Evolutionary conservation across 495 filamentous ascomycete species (phyloP).

Genomic region (Talaromyces ruber): DNA sequence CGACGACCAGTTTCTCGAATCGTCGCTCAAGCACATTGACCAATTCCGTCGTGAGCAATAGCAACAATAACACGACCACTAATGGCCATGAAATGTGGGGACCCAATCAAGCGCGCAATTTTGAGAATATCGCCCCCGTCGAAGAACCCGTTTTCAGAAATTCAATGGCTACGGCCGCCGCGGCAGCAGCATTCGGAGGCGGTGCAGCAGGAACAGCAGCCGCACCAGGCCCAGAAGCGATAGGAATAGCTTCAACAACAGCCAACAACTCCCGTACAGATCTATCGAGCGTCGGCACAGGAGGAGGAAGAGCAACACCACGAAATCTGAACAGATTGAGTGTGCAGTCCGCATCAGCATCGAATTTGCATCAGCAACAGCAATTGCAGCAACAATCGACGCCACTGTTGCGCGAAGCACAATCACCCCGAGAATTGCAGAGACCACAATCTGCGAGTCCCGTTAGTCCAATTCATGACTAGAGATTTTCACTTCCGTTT

Average conservation of each 20-base stretch:
- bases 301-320: background rate
- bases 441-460: background rate
- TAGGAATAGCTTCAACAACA: background rate
- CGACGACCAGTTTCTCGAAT: background rate
- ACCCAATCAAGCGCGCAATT: slow-evolving; percentile 8
- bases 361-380: background rate
- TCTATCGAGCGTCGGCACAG: background rate
- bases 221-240: background rate
- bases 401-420: background rate
- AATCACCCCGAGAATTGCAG: background rate
- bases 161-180: background rate
- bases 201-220: background rate
- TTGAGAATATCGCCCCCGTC: slow-evolving; percentile 8
- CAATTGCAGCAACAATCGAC: background rate
- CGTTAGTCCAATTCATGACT: background rate
- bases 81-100: slow-evolving; percentile 10
- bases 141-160: slow-evolving; percentile 3
- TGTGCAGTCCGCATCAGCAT: background rate
- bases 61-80: background rate
- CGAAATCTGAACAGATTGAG: background rate
- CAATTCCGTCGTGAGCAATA: background rate
- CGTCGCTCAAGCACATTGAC: background rate
- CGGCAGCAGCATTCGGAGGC: background rate
- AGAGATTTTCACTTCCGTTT: background rate
- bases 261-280: slow-evolving; percentile 1